Conservation (phyloP, 2,329 filamentous ascomycete genomes). For the Alternaria conjuncta region DNA sequence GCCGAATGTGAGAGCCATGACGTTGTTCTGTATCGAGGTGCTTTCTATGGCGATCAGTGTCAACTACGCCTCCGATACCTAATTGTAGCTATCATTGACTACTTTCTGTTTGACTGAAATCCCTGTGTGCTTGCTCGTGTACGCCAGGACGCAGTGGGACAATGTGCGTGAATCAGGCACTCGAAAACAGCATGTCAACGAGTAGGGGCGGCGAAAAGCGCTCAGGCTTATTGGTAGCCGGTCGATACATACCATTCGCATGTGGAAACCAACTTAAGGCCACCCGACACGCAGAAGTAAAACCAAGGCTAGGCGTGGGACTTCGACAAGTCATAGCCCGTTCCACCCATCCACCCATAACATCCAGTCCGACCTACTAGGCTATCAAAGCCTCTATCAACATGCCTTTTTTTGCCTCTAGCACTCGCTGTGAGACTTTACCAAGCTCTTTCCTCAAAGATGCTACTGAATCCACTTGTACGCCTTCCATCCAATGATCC, state of each 20-base stretch:
- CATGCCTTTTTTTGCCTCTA: background rate
- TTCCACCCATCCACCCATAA: background rate
- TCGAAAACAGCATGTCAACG: background rate
- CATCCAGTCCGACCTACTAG: background rate
- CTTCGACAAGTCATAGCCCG: background rate
- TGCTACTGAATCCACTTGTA: background rate
- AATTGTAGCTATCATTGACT: background rate
- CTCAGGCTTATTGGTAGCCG: background rate
- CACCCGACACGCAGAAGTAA: background rate
- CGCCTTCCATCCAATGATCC: background rate
- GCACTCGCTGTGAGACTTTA: background rate
- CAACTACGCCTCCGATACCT: background rate
- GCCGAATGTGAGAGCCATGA: too few species aligned
- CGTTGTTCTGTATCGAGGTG: too few species aligned
- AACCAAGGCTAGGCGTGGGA: background rate
- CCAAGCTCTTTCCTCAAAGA: background rate
- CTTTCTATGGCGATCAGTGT: too few species aligned
- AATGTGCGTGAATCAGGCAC: rapidly evolving
- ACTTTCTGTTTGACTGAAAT: background rate
- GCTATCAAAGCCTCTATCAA: background rate
- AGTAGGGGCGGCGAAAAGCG: background rate
- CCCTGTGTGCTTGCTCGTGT: background rate
- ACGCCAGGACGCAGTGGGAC: background rate
- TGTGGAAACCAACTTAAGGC: background rate
- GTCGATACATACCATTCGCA: background rate